Evolutionary conservation across 805 yeast genomes (phyloP).

Genomic region (Blastobotrys terrestris): DNA sequence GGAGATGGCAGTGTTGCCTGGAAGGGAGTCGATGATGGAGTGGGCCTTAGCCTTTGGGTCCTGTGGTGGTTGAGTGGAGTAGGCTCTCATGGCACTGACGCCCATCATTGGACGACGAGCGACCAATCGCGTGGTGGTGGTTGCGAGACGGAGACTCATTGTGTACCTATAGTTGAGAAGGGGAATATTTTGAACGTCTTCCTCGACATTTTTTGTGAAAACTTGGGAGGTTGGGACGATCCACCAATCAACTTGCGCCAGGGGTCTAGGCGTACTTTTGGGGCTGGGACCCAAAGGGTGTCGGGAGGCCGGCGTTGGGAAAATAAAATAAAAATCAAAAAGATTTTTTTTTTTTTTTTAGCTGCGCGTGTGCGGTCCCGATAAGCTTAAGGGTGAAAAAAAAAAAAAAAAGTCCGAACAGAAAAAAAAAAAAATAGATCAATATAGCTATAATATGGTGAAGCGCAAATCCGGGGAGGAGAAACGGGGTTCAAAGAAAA

Average conservation of each 20-base stretch:
- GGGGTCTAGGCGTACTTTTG: not conserved
- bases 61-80: slow-evolving; percentile 28
- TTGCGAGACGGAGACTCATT: slow-evolving; percentile 20
- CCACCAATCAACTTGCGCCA: not conserved
- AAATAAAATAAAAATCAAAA: no score
- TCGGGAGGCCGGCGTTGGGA: not conserved
- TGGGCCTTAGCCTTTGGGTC: slow-evolving; percentile 91
- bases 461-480: not conserved
- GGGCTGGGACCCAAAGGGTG: not conserved
- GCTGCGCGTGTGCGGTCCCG: not conserved
- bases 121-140: slow-evolving; percentile 12
- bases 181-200: not conserved
- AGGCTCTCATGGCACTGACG: slow-evolving; percentile 15
- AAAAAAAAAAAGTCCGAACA: not conserved
- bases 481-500: not conserved
- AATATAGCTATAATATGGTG: not conserved
- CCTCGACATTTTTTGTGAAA: not conserved
- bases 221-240: not conserved
- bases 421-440: not conserved
- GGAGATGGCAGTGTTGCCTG: slow-evolving; percentile 81
- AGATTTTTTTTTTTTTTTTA: not conserved
- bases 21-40: slow-evolving; percentile 84
- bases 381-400: not conserved
- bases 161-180: slow-evolving; percentile 1
- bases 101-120: slow-evolving; percentile 9